Conservation (phyloP, 306 rosid species). For the Fagus sylvatica region DNA sequence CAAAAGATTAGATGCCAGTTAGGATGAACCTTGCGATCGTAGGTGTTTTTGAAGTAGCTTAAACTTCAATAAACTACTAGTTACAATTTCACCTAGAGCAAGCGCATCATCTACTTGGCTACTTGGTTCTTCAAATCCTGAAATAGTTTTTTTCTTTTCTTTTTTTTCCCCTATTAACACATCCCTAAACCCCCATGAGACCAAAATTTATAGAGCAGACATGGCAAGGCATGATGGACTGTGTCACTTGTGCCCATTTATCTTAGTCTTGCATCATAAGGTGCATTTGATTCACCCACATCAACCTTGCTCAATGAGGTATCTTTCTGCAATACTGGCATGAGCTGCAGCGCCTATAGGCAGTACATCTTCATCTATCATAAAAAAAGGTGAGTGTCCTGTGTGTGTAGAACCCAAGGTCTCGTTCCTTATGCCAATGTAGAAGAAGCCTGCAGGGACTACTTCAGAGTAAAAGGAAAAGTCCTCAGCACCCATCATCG, state of each 20-base stretch:
- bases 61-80: not conserved
- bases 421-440: conserved; percentile 81
- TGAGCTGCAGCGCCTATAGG: conserved; percentile 81
- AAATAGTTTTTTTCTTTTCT: not conserved
- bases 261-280: not conserved
- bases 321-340: conserved; percentile 88
- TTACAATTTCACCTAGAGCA: not conserved
- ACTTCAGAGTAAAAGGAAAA: conserved; percentile 76
- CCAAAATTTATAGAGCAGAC: not conserved
- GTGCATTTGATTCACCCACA: not conserved
- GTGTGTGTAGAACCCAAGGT: conserved; percentile 87
- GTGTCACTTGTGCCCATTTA: conserved; percentile 28
- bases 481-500: conserved; percentile 98
- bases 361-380: conserved; percentile 82
- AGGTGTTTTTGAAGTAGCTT: not conserved
- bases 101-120: too few species aligned
- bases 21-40: not conserved
- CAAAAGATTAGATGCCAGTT: not conserved
- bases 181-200: not conserved
- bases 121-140: not conserved
- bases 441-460: conserved; percentile 77
- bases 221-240: conserved; percentile 14
- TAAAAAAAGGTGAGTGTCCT: conserved; percentile 87
- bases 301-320: conserved; percentile 58
- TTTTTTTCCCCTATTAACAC: not conserved